Base-by-base conservation (phyloP, 192 early-diverging fungal genomes). In the Backusella mclennaniae region DNA sequence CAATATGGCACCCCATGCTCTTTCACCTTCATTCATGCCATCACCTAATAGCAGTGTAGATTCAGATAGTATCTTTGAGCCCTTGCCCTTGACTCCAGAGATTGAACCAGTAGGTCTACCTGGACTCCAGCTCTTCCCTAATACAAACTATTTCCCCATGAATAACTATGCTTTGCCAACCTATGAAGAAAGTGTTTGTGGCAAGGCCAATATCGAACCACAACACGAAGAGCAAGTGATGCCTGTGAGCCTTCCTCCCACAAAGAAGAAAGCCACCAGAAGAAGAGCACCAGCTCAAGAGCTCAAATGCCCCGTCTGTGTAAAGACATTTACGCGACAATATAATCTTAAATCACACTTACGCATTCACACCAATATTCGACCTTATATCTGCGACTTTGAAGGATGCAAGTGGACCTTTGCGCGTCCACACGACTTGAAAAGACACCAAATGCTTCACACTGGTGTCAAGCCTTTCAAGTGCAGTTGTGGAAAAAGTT, bases 281-380 rank as follows among this genome's bases (percentile, higher is more conserved):
- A 36, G 68, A 69, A 69, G 68, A 52, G 21, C 46, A 14, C 5
- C 15, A 4, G 14, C 31, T 9, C 49, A 35, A n/a, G 31, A 35
- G 15, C 76, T 75, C 39, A 35, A 31, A 12, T 80, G 79, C 33
- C 56, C 77, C 35, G 21, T 56, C 6, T 80, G 79, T 66, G 46
- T 19, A 19, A 74, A 72, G 66, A 8, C 19, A 15, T 95, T 95
- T 74, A 88, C 88, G 35, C 85, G 92, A 1, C 90, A 88, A 33
- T 93, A 95, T 77, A 93, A 95, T 73, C 87, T 95, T 12, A 92
- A 89, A 73, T 93, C 92, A 9, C 93, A 95, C 71, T 84, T 87
- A 23, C 81, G 90, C 21, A 92, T 90, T 3, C 93, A 95, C 77
- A 90, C 90, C 71, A 89, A 90, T n/a, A 87, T 89, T 71, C 90